These are phyloP conservation scores for Cucumis variabilis DNA, from an alignment of 331 rosid species.

Conservation along the genomic window DNA sequence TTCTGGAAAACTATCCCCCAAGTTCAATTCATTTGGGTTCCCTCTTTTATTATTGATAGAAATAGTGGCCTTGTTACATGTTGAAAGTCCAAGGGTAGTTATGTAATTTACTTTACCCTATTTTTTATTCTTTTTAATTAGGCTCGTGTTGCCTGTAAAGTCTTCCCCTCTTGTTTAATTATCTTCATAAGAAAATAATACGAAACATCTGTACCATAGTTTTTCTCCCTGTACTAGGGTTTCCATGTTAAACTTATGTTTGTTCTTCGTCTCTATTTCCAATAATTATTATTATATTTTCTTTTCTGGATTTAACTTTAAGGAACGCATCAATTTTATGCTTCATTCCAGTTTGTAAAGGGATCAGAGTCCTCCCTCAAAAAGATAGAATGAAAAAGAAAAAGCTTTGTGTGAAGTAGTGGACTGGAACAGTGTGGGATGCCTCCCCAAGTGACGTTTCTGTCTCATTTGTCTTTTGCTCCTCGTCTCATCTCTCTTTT, in stretches of 20 bases:
- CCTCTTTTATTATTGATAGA: neutral
- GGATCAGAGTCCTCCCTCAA: neutral
- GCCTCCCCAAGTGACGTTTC: constrained; percentile 7
- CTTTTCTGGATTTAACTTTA: neutral
- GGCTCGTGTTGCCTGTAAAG: too few species aligned
- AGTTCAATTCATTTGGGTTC: neutral
- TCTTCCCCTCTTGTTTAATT: too few species aligned
- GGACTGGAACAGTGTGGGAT: constrained; percentile 25
- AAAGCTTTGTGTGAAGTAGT: neutral
- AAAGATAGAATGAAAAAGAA: neutral
- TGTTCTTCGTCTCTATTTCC: too few species aligned
- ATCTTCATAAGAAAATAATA: too few species aligned
- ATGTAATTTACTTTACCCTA: too few species aligned
- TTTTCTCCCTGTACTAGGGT: too few species aligned
- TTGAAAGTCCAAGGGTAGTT: too few species aligned
- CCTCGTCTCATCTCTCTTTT: constrained; percentile 10
- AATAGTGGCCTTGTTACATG: too few species aligned
- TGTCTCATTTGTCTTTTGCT: constrained; percentile 26
- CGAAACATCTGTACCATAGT: too few species aligned
- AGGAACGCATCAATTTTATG: neutral
- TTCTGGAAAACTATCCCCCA: neutral
- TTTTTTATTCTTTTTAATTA: too few species aligned
- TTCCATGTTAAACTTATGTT: too few species aligned
- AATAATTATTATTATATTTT: neutral
- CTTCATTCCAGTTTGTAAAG: neutral